These are phyloP conservation scores for Talaromyces sp. DNA, from an alignment of 2,329 filamentous ascomycete species.

Conservation along the genomic window DNA sequence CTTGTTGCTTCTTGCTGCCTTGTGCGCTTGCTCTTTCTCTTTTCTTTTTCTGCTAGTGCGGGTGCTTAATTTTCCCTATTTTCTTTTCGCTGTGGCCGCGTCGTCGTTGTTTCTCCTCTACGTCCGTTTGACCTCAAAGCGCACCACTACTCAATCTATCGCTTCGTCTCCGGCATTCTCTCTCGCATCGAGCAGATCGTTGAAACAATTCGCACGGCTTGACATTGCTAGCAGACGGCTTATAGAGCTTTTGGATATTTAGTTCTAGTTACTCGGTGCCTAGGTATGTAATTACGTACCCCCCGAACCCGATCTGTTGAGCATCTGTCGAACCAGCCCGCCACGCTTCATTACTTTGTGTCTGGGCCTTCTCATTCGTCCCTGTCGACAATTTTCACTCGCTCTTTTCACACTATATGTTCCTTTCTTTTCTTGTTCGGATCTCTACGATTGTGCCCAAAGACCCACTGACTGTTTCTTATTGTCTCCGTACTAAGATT, in stretches of 20 bases:
- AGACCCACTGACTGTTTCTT: slow-evolving; percentile 5
- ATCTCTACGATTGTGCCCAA: not conserved
- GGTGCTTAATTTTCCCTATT: slow-evolving; percentile 9
- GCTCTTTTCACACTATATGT: not conserved
- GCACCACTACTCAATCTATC: slow-evolving; percentile 7
- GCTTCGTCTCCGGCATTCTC: not conserved
- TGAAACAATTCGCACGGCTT: not conserved
- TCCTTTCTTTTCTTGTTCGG: not conserved
- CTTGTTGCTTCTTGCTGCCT: not conserved
- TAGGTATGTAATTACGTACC: not conserved
- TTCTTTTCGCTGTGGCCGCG: slow-evolving; percentile 12
- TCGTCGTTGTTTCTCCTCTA: slow-evolving; percentile 9
- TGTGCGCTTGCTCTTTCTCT: not conserved
- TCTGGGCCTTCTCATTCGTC: not conserved
- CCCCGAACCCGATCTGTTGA: not conserved
- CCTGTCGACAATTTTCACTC: not conserved
- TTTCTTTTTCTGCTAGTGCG: slow-evolving; percentile 1
- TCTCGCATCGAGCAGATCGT: not conserved
- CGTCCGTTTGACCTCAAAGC: slow-evolving; percentile 5
- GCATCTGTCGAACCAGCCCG: not conserved
- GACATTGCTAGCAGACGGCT: not conserved
- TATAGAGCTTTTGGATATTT: not conserved
- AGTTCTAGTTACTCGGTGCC: not conserved
- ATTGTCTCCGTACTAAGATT: slow-evolving; percentile 10
- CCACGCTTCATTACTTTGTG: not conserved